Percentiles rank a stretch among this genome's conserved stretches.
phyloP scores from a whole-genome alignment of 23 red algal genomes.

The Cyanidioschyzon merolae region DNA sequence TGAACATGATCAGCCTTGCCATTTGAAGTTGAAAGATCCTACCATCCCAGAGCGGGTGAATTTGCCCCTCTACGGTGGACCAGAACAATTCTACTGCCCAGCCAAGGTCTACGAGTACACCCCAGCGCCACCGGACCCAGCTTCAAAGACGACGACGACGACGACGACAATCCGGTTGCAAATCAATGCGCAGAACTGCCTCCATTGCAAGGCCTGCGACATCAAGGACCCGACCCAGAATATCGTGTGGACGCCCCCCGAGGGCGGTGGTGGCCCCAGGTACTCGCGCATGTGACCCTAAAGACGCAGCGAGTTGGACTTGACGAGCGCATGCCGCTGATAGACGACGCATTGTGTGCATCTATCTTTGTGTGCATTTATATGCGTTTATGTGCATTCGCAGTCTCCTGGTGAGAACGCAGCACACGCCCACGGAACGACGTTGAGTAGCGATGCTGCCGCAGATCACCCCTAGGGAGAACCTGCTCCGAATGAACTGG shows the following conservation, averaged over 20 bases:
- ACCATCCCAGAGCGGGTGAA: conserved; percentile 45
- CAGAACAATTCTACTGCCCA: conserved; percentile 79
- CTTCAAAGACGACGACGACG: neutral
- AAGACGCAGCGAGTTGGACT: too few relatives aligned
- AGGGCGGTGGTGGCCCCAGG: conserved; percentile 78
- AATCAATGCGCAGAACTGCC: conserved; percentile 93
- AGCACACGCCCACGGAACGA: too few relatives aligned
- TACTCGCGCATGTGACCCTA: conserved; percentile 65
- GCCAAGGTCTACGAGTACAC: conserved; percentile 97
- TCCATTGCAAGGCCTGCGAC: conserved; percentile 98
- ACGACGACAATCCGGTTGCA: conserved; percentile 17
- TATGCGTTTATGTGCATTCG: too few relatives aligned
- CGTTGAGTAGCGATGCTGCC: too few relatives aligned
- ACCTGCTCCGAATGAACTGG: too few relatives aligned
- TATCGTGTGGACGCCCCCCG: conserved; percentile 82
- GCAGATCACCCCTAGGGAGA: too few relatives aligned
- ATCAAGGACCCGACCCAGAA: conserved; percentile 94
- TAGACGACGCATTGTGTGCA: too few relatives aligned
- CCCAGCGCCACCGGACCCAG: conserved; percentile 20
- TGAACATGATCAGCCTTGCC: conserved; percentile 80
- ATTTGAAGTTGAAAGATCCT: conserved; percentile 54
- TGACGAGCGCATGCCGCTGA: too few relatives aligned
- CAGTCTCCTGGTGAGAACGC: too few relatives aligned
- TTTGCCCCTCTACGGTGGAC: conserved; percentile 54
- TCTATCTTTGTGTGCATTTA: too few relatives aligned